Base-by-base conservation (phyloP, 2,329 filamentous ascomycete genomes). In the Esteya vermicola region DNA sequence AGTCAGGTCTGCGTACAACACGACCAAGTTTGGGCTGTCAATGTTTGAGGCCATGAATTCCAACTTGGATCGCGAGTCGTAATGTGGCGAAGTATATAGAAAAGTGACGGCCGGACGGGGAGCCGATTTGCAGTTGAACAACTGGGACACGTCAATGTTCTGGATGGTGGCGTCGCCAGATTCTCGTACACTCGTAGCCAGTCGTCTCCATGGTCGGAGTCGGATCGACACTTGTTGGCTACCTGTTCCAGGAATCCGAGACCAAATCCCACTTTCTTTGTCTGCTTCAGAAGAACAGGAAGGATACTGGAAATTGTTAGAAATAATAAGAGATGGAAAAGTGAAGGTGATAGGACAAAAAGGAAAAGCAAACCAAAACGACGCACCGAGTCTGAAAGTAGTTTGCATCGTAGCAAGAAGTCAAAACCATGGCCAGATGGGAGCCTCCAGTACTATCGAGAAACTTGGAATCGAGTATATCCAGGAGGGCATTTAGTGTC, bases 341-440 rank as follows among this genome's bases (percentile, higher is more conserved):
- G 20, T 13, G 25, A 16, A 21, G 13, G 8, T 14, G 16, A 16
- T n/a, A n/a, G 3, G 13, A 10, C 12, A 26, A 18, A 16, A 16
- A 7, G n/a, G n/a, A n/a, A 20, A 30, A 19, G 6, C 3, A n/a
- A 20, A 12, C 9, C 2, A 4, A 8, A 7, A 18, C 9, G 25
- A 37, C 38, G 14, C 33, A 40, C 38, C 21, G 13, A 30, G 38
- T 35, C 18, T 22, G 32, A n/a, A 40, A 22, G 38, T 40, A 10
- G 4, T 40, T 33, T 13, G 28, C 26, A 25, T 31, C 21, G 13
- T 40, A 31, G 25, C 19, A 36, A 12, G 4, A 16, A 8, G 18
- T 14, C 14, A 14, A 31, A n/a, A 9, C 7, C 5, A 14, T 12
- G 5, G 22, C 23, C n/a, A 40, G 26, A 12, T 12, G 10, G 9